Evolutionary conservation across 202 grass and related monocot species (phyloP).

Genomic region (Zoysia matrella): DNA sequence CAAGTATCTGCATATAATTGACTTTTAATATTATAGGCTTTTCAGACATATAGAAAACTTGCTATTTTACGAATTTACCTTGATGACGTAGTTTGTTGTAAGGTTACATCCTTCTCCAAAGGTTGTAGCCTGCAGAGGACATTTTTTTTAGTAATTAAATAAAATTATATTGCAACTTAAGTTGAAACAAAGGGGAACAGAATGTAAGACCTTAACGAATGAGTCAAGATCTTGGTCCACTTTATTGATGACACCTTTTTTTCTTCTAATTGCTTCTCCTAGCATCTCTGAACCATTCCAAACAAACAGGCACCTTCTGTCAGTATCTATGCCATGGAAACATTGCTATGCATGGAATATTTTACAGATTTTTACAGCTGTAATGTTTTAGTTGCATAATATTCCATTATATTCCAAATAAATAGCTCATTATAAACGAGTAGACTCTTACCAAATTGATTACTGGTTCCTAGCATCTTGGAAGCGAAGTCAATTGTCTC

Average conservation of each 20-base stretch:
- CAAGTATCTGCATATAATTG: constrained; percentile 72
- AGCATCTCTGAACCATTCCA: constrained; percentile 69
- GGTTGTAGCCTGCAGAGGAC: constrained; percentile 52
- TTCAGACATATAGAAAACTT: constrained; percentile 20
- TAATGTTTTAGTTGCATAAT: constrained; percentile 10
- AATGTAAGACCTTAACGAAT: constrained; percentile 65
- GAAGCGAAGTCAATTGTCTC: constrained; percentile 89
- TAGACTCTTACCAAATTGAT: constrained; percentile 72
- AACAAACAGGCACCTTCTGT: constrained; percentile 43
- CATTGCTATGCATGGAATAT: constrained; percentile 5
- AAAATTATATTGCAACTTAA: neutral
- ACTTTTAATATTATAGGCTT: constrained; percentile 29
- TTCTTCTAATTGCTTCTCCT: constrained; percentile 74
- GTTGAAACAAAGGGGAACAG: constrained; percentile 8
- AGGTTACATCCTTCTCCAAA: constrained; percentile 82
- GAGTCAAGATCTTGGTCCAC: constrained; percentile 81
- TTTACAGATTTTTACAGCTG: constrained; percentile 16
- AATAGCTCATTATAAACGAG: constrained; percentile 10
- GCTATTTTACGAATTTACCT: constrained; percentile 47
- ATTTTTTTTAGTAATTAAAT: constrained; percentile 32
- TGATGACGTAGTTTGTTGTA: constrained; percentile 82
- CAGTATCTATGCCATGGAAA: constrained; percentile 27
- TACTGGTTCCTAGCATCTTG: constrained; percentile 74
- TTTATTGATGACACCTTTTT: constrained; percentile 77
- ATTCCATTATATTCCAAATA: constrained; percentile 15